A percentile compares a stretch with the other conserved stretches of the same genome.
These are phyloP conservation scores for Meripilus lineatus DNA, from an alignment of 1,284 basidiomycete genomes.

Conservation along the genomic window DNA sequence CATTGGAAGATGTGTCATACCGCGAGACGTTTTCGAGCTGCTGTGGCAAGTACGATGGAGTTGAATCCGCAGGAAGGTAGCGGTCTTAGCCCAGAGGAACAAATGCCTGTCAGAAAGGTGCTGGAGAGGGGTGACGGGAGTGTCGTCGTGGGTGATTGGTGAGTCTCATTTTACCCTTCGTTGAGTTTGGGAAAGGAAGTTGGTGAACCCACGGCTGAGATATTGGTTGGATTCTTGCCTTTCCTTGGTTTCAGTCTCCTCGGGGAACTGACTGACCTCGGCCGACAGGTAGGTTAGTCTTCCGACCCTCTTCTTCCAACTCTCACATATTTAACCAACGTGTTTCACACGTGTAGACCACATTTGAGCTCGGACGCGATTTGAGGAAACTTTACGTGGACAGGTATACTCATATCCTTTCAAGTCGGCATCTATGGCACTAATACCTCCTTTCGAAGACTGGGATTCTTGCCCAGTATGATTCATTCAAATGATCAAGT, in stretches of 20 bases:
- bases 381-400: slow-evolving; percentile 69
- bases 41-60: slow-evolving; percentile 38
- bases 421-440: neutral
- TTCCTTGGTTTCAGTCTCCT: slow-evolving; percentile 51
- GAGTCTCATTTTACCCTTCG: slow-evolving; percentile 20
- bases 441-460: slow-evolving; percentile 31
- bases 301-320: slow-evolving; percentile 1
- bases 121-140: slow-evolving; percentile 56
- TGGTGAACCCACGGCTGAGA: too few relatives aligned
- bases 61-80: slow-evolving; percentile 7
- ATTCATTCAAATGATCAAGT: slow-evolving; percentile 42
- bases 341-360: slow-evolving; percentile 53
- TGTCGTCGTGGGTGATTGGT: slow-evolving; percentile 60
- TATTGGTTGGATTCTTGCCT: too few relatives aligned
- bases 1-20: slow-evolving; percentile 68
- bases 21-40: slow-evolving; percentile 48
- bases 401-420: slow-evolving; percentile 36
- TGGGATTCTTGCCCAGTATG: slow-evolving; percentile 58
- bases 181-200: neutral
- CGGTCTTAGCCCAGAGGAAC: slow-evolving; percentile 15
- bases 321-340: neutral
- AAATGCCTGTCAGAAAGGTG: slow-evolving; percentile 31
- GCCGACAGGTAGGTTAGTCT: slow-evolving; percentile 47
- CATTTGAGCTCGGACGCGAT: slow-evolving; percentile 57
- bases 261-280: slow-evolving; percentile 78